Base-by-base conservation (phyloP, 805 yeast species). In the Ogataea corticis region DNA sequence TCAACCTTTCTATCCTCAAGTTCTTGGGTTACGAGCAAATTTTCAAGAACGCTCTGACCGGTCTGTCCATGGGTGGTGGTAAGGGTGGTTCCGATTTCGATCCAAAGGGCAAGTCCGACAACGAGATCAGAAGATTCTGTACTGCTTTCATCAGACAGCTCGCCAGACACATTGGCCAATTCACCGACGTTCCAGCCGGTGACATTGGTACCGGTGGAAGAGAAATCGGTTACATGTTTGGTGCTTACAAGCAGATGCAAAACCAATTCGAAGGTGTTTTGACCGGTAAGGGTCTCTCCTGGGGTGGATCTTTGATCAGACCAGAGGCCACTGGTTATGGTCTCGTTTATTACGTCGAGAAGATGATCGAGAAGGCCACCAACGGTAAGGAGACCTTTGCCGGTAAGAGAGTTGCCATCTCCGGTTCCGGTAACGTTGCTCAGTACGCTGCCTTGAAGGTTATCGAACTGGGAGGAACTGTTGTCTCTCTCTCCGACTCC, bases 281-380 rank as follows among this genome's bases (percentile, higher is more conserved):
- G 62, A 92, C 99, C 68, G 99, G 99, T 73, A 92, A 92, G 79
- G 97, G 97, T 65, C 79, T 91, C 66, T 75, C 85, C 69, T 94
- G 97, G 97, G 99, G 99, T 80, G 99, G 98, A 65, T 92, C 98
- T 63, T 79, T 92, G 69, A 91, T 92, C 75, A 87, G 99, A 75
- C 97, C 98, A 57, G 99, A 92, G 82, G 99, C 99, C 56, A 92
- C 99, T 53, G 99, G 99, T 72, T 92, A 84, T 79, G 99, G 99
- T 75, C 76, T 87, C 49, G 92, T 92, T 55, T 92, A 92, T 84
- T 92, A 87, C 78, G 95, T 91, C 57, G 96, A 90, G 75, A 89
- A 92, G 76, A 92, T 92, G 97, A 88, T 92, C 70, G 94, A 88
- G 75, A 83, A 83, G 70, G 97, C 96, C 55, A 76, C 95, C 52